Evolutionary conservation across 768 basidiomycete genomes (phyloP), one percentile per base, ranked within the genome.

Genomic region (Hygrophoropsis aurantiaca): DNA sequence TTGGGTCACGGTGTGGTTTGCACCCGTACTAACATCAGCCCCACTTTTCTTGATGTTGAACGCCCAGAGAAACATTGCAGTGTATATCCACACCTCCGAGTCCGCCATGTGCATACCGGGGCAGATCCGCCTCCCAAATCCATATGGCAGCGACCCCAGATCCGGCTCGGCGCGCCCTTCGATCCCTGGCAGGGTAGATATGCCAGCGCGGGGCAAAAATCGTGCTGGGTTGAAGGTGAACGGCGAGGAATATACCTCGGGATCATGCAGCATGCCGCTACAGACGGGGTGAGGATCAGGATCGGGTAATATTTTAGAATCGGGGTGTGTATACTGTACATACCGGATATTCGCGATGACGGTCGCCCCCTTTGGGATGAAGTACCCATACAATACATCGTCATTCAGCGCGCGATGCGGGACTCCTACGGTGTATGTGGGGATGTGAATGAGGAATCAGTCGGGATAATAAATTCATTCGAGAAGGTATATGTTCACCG

Each of bases 191-290:
- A 19, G 23, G 15, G 39, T 40, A 7, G 39, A 4, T 40, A 24
- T 40, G 5, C 39, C 16, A 7, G 39, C n/a, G n/a, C n/a, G n/a
- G n/a, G n/a, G n/a, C n/a, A 67, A 54, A 41, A 57, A 72, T 11
- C 70, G 60, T 24, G 72, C 71, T 5, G 71, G 70, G 3, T 50
- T 54, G 46, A 72, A 72, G 2, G 35, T 47, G 1, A 35, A 32
- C 2, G 72, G 70, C 37, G 69, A 57, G 6, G 61, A 57, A 45
- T 73, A 72, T 4, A 39, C 61, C 5, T 68, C 59, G 2, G 72
- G 71, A 57, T 85, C 75, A 38, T 77, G 75, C 1, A 79, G 62
- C 60, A 84, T 75, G n/a, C 61, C 65, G 81, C 82, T 82, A 44
- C 4, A 43, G 41, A 13, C 6, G n/a, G n/a, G n/a, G n/a, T n/a